Conservation (phyloP, 2,329 filamentous ascomycete genomes). For the Microcyclospora pomicola region DNA sequence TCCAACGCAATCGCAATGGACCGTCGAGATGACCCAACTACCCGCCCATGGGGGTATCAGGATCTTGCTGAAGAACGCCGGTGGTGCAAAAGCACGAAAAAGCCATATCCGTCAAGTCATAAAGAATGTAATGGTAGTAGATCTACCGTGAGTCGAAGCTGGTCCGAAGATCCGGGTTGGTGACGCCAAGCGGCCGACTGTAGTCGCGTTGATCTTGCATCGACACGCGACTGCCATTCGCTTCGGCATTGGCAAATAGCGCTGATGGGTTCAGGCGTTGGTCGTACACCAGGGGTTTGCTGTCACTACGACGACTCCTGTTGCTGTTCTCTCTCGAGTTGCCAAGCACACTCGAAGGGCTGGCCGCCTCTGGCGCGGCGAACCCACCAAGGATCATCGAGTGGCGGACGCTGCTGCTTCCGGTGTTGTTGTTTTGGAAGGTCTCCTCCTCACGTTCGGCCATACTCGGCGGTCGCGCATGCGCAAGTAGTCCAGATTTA, state of each 20-base stretch:
- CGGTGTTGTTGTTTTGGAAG: constrained; percentile 12
- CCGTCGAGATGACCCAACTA: too few species aligned
- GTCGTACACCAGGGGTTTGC: constrained; percentile 33
- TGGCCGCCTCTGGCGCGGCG: constrained; percentile 13
- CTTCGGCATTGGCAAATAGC: constrained; percentile 29
- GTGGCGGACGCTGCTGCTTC: constrained; percentile 19
- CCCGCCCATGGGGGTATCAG: too few species aligned
- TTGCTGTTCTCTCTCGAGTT: constrained; percentile 12
- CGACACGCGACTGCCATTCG: constrained; percentile 33
- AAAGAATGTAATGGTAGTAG: background rate
- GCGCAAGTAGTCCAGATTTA: constrained; percentile 31
- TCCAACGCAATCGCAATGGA: too few species aligned
- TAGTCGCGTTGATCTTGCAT: constrained; percentile 36
- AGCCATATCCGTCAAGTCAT: background rate
- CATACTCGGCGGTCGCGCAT: constrained; percentile 12
- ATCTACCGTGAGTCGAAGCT: constrained; percentile 17
- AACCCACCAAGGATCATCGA: constrained; percentile 18
- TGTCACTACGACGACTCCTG: constrained; percentile 23
- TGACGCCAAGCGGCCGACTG: constrained; percentile 30
- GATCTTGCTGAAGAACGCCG: too few species aligned
- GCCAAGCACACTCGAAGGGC: constrained; percentile 19
- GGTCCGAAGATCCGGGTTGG: constrained; percentile 21
- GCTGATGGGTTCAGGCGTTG: constrained; percentile 36
- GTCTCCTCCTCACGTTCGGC: constrained; percentile 15
- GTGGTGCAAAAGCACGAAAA: too few species aligned